Evolutionary conservation across 352 stramenopile species (phyloP).

Genomic region (Phytophthora pluvialis): DNA sequence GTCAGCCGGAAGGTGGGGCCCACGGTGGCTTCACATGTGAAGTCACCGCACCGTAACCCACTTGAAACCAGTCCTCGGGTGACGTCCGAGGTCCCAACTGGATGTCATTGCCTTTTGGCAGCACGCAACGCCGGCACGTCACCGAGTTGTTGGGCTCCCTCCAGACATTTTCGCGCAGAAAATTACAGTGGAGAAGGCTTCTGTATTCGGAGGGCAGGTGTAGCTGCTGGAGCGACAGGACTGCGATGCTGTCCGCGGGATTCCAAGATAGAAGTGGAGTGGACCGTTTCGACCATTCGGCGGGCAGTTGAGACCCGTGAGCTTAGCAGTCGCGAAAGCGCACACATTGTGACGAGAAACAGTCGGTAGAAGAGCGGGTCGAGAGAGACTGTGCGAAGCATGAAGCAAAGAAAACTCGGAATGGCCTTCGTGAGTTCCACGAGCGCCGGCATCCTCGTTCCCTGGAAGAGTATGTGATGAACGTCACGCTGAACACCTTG

Average conservation of each 20-base stretch:
- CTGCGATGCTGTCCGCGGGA: background rate
- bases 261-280: no score
- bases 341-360: no score
- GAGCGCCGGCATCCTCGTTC: no score
- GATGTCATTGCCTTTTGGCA: background rate
- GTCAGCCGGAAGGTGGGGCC: background rate
- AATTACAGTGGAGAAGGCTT: background rate
- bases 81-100: background rate
- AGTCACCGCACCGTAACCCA: background rate
- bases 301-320: background rate
- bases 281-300: background rate
- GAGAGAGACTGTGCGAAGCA: no score
- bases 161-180: background rate
- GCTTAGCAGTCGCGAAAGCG: no score
- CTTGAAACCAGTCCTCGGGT: background rate
- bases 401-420: no score
- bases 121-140: background rate
- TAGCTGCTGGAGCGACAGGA: background rate
- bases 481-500: no score
- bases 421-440: no score
- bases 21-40: background rate
- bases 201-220: background rate
- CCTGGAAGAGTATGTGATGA: no score
- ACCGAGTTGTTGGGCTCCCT: background rate
- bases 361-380: no score